Percentiles rank a stretch among this genome's conserved stretches.
Conservation (phyloP, 2,329 filamentous ascomycete species). For the Ascochyta fabae region DNA sequence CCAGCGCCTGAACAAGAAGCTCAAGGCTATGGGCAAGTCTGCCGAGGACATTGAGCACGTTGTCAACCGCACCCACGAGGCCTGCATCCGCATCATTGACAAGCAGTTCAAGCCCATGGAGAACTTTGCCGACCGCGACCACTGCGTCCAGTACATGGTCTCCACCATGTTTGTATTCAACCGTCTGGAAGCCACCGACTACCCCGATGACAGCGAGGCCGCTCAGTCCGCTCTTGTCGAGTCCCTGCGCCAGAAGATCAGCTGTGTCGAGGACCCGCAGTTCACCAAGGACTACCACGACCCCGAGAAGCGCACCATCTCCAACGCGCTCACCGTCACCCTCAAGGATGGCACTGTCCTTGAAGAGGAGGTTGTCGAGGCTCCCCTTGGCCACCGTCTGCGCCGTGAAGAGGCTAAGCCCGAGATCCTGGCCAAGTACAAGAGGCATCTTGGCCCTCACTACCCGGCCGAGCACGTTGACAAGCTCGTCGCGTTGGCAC, state of each 20-base stretch:
- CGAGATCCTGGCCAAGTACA: conserved; percentile 93
- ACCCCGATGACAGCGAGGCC: conserved; percentile 89
- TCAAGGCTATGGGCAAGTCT: conserved; percentile 85
- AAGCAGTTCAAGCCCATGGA: conserved; percentile 99
- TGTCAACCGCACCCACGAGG: conserved; percentile 96
- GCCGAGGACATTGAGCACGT: conserved; percentile 89
- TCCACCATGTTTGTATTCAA: conserved; percentile 95
- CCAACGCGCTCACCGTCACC: conserved; percentile 93
- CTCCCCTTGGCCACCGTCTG: conserved; percentile 89
- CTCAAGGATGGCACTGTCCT: conserved; percentile 93
- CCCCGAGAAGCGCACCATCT: conserved; percentile 90
- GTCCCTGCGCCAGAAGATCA: conserved; percentile 89
- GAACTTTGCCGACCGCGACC: conserved; percentile 99
- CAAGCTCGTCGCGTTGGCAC: conserved; percentile 80
- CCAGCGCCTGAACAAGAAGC: conserved; percentile 82
- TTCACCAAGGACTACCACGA: conserved; percentile 97
- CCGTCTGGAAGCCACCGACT: conserved; percentile 91
- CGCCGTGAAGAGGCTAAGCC: conserved; percentile 97
- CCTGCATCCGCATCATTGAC: conserved; percentile 98
- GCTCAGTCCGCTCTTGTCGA: conserved; percentile 90
- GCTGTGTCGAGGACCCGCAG: conserved; percentile 93
- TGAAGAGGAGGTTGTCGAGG: conserved; percentile 90
- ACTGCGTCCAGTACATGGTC: conserved; percentile 99
- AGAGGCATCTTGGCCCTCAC: conserved; percentile 87
- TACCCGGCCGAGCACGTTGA: conserved; percentile 78